These are phyloP conservation scores for Phytopythium cucurbitacearum DNA, from an alignment of 352 stramenopile genomes.

Conservation along the genomic window DNA sequence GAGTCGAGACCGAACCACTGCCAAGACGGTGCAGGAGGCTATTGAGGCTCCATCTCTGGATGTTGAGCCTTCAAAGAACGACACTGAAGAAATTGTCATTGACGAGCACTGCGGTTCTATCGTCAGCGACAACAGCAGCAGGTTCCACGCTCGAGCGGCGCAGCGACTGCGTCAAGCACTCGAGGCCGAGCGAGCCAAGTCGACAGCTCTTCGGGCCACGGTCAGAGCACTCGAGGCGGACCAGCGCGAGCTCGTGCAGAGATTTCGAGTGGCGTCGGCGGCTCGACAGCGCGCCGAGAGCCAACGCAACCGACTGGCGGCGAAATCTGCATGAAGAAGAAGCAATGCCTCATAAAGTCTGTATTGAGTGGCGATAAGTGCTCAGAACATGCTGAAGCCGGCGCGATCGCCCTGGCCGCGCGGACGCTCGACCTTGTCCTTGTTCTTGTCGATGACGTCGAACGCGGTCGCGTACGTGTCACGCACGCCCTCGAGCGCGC, in stretches of 20 bases:
- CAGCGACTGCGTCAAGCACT: neutral
- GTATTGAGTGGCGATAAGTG: no score
- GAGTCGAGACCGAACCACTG: neutral
- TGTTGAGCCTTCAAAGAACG: no score
- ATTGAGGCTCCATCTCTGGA: no score
- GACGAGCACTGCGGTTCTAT: no score
- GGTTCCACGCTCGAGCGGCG: neutral
- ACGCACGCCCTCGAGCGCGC: conserved; percentile 62
- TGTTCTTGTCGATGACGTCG: conserved; percentile 77
- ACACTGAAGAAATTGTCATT: no score
- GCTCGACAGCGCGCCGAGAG: conserved; percentile 1
- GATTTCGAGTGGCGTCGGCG: conserved; percentile 12
- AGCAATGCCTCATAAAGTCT: no score
- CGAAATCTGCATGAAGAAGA: neutral
- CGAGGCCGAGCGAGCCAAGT: neutral
- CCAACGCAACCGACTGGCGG: neutral
- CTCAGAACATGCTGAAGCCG: conserved; percentile 78
- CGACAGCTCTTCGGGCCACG: neutral
- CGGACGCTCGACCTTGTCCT: conserved; percentile 73
- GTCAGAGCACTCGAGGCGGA: conserved; percentile 7
- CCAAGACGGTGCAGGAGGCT: no score
- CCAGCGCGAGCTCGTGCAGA: conserved; percentile 9
- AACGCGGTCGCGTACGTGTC: conserved; percentile 73
- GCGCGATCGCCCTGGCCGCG: conserved; percentile 59
- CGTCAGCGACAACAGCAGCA: no score